Base-by-base conservation (phyloP, 106 monocot genomes). In the Hemerocallis citrina region DNA sequence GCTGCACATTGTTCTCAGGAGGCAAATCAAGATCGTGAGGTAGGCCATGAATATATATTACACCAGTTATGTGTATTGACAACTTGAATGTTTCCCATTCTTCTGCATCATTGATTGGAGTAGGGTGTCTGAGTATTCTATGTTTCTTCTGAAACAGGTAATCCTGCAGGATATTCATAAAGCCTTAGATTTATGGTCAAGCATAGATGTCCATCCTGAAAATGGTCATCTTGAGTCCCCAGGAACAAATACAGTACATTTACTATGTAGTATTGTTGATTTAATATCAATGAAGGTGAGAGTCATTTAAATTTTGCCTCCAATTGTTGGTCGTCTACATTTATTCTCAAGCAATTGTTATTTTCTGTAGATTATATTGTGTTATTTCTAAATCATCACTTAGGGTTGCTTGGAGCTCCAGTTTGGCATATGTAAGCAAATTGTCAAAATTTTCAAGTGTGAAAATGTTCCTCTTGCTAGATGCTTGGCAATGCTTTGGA, bases 1-100 rank as follows among this genome's bases (percentile, higher is more conserved):
- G 66, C 40, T 80, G 93, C 93, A 60, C 82, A 77, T 17, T 85
- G 81, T 76, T 43, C 61, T 34, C 89, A 89, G 37, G 93, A 94
- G 37, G 72, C 59, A 31, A 79, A 77, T 46, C 51, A 68, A 33
- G 68, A 82, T 13, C 42, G 52, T 36, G 52, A 85, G 79, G 93
- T 93, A 68, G 46, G 10, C 34, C 41, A 24, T 12, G 11, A 19
- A 61, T 22, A 11, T 35, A 25, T 55, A 31, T 63, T 60, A 10
- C 40, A 27, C 29, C 21, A 61, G 6, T 35, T 0, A 55, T n/a
- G n/a, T n/a, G n/a, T n/a, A n/a, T 55, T 39, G 22, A 23, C 21
- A 0, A 20, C 23, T 43, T 55, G 31, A 7, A 23, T 33, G 32
- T 33, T 43, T 43, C 22, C 19, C 19, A 10, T 68, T 44, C 2